phyloP scores from a whole-genome alignment of 2,329 filamentous ascomycete genomes.

The Didymella arachidicola region DNA sequence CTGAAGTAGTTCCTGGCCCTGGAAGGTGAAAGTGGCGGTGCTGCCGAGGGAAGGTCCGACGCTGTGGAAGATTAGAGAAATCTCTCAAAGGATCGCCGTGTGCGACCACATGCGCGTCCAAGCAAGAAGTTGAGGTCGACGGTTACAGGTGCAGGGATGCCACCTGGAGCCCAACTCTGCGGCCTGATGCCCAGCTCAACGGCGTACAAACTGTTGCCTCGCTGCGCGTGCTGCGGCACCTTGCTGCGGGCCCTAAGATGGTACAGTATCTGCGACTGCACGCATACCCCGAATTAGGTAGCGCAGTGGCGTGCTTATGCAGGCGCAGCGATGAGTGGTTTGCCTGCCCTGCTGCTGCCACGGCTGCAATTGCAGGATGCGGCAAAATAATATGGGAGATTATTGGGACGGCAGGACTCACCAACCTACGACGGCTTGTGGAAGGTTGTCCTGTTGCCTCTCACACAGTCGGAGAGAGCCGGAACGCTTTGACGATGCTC shows the following conservation, averaged over 20 bases:
- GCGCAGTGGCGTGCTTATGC: constrained; percentile 11
- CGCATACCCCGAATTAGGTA: constrained; percentile 21
- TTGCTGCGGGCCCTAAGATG: constrained; percentile 11
- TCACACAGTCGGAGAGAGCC: constrained; percentile 3
- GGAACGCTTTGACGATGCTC: constrained; percentile 3
- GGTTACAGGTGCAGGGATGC: constrained; percentile 15
- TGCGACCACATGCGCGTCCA: constrained; percentile 10
- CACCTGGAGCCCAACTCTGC: constrained; percentile 24
- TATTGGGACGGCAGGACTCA: constrained; percentile 14
- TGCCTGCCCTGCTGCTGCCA: constrained; percentile 1
- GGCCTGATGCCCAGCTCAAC: constrained; percentile 27
- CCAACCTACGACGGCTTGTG: constrained; percentile 7
- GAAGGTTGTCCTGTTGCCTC: constrained; percentile 4
- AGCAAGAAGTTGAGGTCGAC: constrained; percentile 11
- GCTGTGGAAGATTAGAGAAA: constrained; percentile 16
- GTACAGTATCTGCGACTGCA: constrained; percentile 15
- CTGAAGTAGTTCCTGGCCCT: neutral
- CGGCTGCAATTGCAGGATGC: constrained; percentile 8
- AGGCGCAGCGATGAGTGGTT: constrained; percentile 19
- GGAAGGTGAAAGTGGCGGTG: constrained; percentile 17
- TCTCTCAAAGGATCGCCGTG: constrained; percentile 1
- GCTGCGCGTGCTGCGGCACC: constrained; percentile 20
- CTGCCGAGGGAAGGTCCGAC: constrained; percentile 11
- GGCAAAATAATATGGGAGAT: constrained; percentile 11
- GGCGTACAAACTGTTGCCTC: constrained; percentile 6